Evolutionary conservation across 495 filamentous ascomycete genomes (phyloP).

Genomic region (Penicillium tannophilum): DNA sequence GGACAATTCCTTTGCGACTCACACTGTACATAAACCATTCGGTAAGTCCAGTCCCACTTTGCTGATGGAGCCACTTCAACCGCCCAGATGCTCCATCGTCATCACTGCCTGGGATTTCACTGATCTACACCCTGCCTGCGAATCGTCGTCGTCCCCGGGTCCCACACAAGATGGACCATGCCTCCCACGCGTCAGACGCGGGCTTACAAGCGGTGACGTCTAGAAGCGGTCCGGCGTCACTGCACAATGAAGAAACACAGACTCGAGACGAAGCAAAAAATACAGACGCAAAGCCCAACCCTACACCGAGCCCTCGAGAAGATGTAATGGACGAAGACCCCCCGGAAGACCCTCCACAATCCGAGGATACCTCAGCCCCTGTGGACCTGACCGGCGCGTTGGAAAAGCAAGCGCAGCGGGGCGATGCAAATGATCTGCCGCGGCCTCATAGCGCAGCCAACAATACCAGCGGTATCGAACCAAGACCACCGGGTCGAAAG

Average conservation of each 20-base stretch:
- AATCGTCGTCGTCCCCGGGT: conserved; percentile 6
- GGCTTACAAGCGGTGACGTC: conserved; percentile 23
- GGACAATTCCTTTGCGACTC: neutral
- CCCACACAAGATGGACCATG: conserved; percentile 38
- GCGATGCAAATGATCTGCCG: conserved; percentile 7
- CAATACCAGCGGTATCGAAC: neutral
- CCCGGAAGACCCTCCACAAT: conserved; percentile 10
- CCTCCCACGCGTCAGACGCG: conserved; percentile 26
- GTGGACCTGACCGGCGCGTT: conserved; percentile 31
- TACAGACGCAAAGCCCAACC: conserved; percentile 20
- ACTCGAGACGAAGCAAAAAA: conserved; percentile 9
- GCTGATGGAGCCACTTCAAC: neutral
- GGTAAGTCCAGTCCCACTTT: neutral
- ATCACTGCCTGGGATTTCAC: conserved; percentile 7
- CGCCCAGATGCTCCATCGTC: conserved; percentile 2
- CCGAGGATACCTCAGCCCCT: conserved; percentile 9
- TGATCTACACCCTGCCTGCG: conserved; percentile 5
- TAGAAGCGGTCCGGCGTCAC: conserved; percentile 16
- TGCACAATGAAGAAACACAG: conserved; percentile 17
- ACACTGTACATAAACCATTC: neutral
- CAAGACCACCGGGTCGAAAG: conserved; percentile 5
- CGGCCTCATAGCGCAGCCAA: neutral
- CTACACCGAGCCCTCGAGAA: conserved; percentile 8
- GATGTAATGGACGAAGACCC: conserved; percentile 17
- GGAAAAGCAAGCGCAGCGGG: conserved; percentile 25